Evolutionary conservation across 768 basidiomycete species (phyloP).

Genomic region (Tulasnella sp.): DNA sequence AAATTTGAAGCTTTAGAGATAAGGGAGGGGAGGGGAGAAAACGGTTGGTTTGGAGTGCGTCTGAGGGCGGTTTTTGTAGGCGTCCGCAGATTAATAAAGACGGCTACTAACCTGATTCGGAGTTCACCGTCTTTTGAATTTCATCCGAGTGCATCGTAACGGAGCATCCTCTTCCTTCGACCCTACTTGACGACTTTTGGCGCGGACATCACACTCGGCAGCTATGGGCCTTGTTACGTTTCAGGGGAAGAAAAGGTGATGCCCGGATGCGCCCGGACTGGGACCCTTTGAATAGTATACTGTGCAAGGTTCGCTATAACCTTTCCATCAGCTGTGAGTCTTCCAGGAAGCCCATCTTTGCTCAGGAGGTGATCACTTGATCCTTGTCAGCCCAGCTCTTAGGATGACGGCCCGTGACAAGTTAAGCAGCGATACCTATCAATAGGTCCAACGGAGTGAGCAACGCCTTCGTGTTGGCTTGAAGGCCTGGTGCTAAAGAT

Average conservation of each 20-base stretch:
- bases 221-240: not conserved
- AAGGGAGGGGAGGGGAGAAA: not conserved
- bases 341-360: not conserved
- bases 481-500: not conserved
- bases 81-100: not conserved
- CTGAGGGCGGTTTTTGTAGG: not conserved
- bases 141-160: not conserved
- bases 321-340: not conserved
- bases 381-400: not conserved
- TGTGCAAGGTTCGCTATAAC: not conserved
- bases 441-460: not conserved
- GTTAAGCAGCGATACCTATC: not conserved
- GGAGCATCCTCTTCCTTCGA: not conserved
- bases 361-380: not conserved
- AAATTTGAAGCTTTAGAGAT: not conserved
- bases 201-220: not conserved
- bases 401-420: not conserved
- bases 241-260: not conserved
- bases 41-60: not conserved
- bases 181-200: not conserved
- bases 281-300: not conserved
- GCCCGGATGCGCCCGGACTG: not conserved
- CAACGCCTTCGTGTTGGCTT: not conserved
- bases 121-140: not conserved
- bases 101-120: not conserved